Evolutionary conservation across 1,284 basidiomycete genomes (phyloP).

Genomic region (Irpex lacteus): DNA sequence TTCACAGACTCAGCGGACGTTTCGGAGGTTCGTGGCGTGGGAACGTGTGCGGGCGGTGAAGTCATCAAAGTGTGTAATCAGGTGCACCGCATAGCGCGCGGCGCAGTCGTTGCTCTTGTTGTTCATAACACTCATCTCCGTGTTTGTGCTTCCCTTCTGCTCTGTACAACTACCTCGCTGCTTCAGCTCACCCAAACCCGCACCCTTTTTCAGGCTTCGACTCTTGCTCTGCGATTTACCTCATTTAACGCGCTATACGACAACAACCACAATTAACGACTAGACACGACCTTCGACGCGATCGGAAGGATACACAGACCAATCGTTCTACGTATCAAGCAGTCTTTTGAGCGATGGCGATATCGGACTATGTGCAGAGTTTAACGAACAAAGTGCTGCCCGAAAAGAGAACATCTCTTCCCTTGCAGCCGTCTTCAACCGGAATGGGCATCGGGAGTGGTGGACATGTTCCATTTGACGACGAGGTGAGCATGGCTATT

Average conservation of each 20-base stretch:
- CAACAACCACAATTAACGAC: not conserved
- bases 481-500: constrained; percentile 53
- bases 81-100: not conserved
- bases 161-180: constrained; percentile 1
- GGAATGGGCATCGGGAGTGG: constrained; percentile 53
- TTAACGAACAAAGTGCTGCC: constrained; percentile 25
- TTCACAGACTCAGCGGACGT: not conserved
- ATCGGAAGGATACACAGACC: too few species aligned
- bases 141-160: not conserved
- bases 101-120: not conserved
- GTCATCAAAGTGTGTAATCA: not conserved
- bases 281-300: not conserved
- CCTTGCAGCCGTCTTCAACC: constrained; percentile 25
- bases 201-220: not conserved
- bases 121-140: not conserved
- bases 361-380: constrained; percentile 28
- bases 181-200: constrained; percentile 2
- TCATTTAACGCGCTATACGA: not conserved
- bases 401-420: constrained; percentile 26
- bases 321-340: not conserved
- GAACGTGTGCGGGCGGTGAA: not conserved
- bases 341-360: constrained; percentile 19
- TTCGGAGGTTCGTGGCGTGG: not conserved
- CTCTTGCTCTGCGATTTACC: not conserved
- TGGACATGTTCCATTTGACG: constrained; percentile 61